Evolutionary conservation across 129 eudicot genomes (phyloP).

Genomic region (Lactuca saligna): DNA sequence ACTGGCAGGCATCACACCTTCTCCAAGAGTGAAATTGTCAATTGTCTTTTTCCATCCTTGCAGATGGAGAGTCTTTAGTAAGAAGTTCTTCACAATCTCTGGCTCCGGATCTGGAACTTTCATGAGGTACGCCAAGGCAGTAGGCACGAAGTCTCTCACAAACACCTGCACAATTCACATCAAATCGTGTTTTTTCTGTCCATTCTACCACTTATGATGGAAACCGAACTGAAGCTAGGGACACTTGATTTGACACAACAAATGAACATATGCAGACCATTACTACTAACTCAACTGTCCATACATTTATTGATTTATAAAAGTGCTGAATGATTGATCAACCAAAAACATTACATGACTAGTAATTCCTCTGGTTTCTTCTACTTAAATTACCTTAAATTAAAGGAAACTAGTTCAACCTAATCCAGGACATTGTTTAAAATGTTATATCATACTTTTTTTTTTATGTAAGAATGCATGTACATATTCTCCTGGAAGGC

Average conservation of each 20-base stretch:
- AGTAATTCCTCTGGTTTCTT: background rate
- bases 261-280: background rate
- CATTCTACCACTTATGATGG: too few species aligned
- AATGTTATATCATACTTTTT: constrained; percentile 1
- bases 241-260: background rate
- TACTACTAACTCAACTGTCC: constrained; percentile 7
- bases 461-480: background rate
- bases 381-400: background rate
- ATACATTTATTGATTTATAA: background rate
- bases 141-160: constrained; percentile 63
- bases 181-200: background rate
- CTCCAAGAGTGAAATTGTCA: constrained; percentile 53
- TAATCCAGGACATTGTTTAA: constrained; percentile 4
- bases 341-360: background rate
- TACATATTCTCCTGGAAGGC: constrained; percentile 5
- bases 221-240: too few species aligned
- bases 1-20: constrained; percentile 74
- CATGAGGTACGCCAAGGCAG: constrained; percentile 59
- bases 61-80: constrained; percentile 51
- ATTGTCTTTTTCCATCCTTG: constrained; percentile 57
- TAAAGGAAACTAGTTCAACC: constrained; percentile 10
- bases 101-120: constrained; percentile 36
- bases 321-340: background rate
- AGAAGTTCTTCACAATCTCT: constrained; percentile 55
- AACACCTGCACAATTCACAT: constrained; percentile 46